Evolutionary conservation across 164 flowering plant genomes (phyloP).

Genomic region (Annona squamosa): DNA sequence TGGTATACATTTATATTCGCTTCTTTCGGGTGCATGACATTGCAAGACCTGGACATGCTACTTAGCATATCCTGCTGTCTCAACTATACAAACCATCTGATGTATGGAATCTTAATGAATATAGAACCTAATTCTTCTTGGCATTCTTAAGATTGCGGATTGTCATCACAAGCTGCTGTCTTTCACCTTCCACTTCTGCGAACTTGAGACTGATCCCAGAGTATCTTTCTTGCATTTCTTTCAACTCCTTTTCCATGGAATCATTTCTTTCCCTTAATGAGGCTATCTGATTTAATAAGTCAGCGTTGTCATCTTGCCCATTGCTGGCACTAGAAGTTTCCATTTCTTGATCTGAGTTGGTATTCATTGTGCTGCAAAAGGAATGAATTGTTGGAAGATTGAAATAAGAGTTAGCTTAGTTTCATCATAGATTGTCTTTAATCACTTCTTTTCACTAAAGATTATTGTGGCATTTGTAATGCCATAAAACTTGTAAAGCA

Average conservation of each 20-base stretch:
- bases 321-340: conserved; percentile 8
- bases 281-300: conserved; percentile 32
- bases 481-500: neutral
- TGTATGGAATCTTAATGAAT: conserved; percentile 2
- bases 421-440: neutral
- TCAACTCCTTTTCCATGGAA: conserved; percentile 71
- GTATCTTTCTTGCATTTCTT: conserved; percentile 89
- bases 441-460: neutral
- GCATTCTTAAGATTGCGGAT: conserved; percentile 65
- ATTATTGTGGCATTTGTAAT: neutral
- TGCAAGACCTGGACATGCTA: conserved; percentile 1
- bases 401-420: neutral
- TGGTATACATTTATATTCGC: conserved; percentile 29
- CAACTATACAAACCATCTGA: conserved; percentile 21
- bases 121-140: conserved; percentile 34
- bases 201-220: conserved; percentile 89
- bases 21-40: conserved; percentile 7
- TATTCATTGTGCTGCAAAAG: conserved; percentile 19
- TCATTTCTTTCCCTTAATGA: conserved; percentile 48
- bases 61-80: conserved; percentile 9
- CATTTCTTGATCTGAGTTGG: conserved; percentile 13
- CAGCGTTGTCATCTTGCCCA: conserved; percentile 19
- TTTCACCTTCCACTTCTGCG: conserved; percentile 96
- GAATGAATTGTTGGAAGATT: neutral
- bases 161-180: conserved; percentile 83